Evolutionary conservation across 108 stramenopile species (phyloP), one percentile per base, ranked within the genome.

Genomic region (Mediolabrus comicus): DNA sequence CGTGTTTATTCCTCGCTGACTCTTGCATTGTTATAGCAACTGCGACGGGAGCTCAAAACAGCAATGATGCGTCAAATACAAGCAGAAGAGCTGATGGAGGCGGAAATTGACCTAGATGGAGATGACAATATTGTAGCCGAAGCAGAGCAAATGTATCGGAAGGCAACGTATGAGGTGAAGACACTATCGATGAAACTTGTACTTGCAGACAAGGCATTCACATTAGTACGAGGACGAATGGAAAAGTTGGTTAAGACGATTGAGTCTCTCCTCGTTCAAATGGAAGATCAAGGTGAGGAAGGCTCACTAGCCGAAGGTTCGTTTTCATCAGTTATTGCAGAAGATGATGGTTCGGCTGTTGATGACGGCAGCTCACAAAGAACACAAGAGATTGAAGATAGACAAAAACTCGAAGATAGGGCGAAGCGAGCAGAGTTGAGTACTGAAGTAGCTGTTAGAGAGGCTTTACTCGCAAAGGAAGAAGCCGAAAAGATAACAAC

Each of bases 171-270:
- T 56, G 85, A 89, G 25, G 92, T 94, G 31, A 91, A 89, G 59
- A 69, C 74, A 8, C 62, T 94, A 16, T 88, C 92, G 1, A 82
- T 84, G 41, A 78, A 87, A 54, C 64, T 94, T 11, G 88, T 90
- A 5, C 62, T 84, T 19, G 92, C 92, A 9, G 92, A 94, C 32
- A 86, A 87, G 66, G 81, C 92, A 0, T 94, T 94, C 71, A 59
- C 58, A 25, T 53, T 87, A 17, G 88, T 91, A 14, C 73, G 79
- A 24, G 61, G 77, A 54, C 80, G 87, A 32, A 89, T 94, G 69
- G 84, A 91, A 52, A 81, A 87, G 31, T 65, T 94, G 26, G 86
- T 94, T 11, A 62, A 84, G 24, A 80, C 82, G 63, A 91, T 91
- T 35, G 88, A 94, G 66, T 78, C 83, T 13, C 62, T 91, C 16